phyloP scores from a whole-genome alignment of 2,329 filamentous ascomycete species.

The Conoideocrella luteorostrata region DNA sequence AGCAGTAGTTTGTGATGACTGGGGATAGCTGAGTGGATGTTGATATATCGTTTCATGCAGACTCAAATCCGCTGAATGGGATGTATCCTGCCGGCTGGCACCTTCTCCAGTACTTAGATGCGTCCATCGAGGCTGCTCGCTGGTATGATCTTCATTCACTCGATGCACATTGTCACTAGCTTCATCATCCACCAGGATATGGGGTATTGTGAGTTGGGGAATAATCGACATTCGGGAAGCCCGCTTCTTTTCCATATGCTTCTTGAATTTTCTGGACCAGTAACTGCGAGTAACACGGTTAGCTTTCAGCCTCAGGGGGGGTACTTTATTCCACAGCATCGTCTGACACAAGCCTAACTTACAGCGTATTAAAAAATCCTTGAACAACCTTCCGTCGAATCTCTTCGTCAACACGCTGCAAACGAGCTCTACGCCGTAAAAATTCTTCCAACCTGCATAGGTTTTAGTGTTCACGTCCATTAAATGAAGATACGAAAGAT shows the following conservation, averaged over 20 bases:
- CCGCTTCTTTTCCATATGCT: constrained; percentile 64
- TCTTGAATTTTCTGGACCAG: constrained; percentile 78
- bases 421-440: constrained; percentile 75
- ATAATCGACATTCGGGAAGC: constrained; percentile 70
- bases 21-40: constrained; percentile 50
- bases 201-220: constrained; percentile 76
- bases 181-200: constrained; percentile 84
- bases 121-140: constrained; percentile 10
- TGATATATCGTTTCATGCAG: constrained; percentile 23
- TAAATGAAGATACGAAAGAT: neutral
- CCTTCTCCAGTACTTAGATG: constrained; percentile 12
- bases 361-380: constrained; percentile 92
- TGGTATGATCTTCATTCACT: neutral
- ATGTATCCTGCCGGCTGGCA: constrained; percentile 1
- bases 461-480: neutral
- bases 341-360: constrained; percentile 26
- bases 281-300: constrained; percentile 42
- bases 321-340: neutral
- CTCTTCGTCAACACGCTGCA: constrained; percentile 92
- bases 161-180: constrained; percentile 35
- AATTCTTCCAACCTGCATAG: constrained; percentile 77
- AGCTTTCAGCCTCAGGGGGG: neutral
- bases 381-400: constrained; percentile 84
- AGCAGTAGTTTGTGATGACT: constrained; percentile 34
- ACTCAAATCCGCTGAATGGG: constrained; percentile 35